phyloP scores from a whole-genome alignment of 2,329 filamentous ascomycete genomes.

The Colletotrichum karsti region DNA sequence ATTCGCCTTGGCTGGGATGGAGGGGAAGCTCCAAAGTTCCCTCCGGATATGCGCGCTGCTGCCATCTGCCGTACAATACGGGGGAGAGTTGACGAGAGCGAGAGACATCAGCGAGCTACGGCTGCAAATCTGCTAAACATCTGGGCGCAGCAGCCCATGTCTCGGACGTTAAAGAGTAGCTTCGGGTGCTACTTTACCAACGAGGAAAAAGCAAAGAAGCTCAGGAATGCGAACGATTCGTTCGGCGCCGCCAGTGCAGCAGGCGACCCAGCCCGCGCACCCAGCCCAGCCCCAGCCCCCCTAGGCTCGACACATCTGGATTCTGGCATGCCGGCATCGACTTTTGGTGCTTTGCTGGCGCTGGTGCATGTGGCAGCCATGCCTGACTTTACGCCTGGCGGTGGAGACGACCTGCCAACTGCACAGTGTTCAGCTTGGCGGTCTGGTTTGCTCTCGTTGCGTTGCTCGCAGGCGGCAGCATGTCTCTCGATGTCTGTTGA shows the following conservation, averaged over 20 bases:
- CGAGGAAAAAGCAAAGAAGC: slow-evolving; percentile 5
- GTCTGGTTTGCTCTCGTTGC: too few relatives aligned
- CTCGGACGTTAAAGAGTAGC: background rate
- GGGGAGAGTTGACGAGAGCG: background rate
- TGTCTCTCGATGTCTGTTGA: too few relatives aligned
- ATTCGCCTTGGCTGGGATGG: background rate
- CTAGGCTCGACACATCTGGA: slow-evolving; percentile 1
- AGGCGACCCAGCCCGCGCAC: background rate
- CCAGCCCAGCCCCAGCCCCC: background rate
- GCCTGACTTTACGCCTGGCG: slow-evolving; percentile 2
- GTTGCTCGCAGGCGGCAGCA: too few relatives aligned
- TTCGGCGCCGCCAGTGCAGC: background rate
- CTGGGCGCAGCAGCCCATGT: background rate
- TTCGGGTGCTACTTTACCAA: background rate
- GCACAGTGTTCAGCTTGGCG: slow-evolving; percentile 3
- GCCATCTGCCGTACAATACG: too few relatives aligned
- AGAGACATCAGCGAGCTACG: background rate
- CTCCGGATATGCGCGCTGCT: too few relatives aligned
- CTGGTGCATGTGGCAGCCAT: slow-evolving; percentile 20
- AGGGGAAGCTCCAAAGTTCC: background rate
- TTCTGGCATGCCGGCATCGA: slow-evolving; percentile 16
- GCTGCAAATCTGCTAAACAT: background rate
- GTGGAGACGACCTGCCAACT: slow-evolving; percentile 15
- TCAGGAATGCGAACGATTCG: background rate
- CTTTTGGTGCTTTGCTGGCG: background rate